phyloP scores from a whole-genome alignment of 2,329 filamentous ascomycete genomes.

The Dactylellina sp. region DNA sequence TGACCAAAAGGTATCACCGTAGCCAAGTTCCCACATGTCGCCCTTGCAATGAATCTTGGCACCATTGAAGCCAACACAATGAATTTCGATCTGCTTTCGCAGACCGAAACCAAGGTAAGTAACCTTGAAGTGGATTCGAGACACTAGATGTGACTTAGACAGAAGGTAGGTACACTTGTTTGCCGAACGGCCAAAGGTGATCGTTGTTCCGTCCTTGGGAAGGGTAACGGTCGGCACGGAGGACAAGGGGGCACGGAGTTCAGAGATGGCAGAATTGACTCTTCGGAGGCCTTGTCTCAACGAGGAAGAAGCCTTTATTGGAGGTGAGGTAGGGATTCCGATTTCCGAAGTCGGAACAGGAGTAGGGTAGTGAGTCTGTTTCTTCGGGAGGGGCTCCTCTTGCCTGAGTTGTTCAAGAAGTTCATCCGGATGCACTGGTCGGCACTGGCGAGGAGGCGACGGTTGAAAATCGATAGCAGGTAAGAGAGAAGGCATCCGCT shows the following conservation, averaged over 20 bases:
- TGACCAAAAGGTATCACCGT: slow-evolving; percentile 89
- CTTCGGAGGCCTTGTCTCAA: slow-evolving; percentile 70
- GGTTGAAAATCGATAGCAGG: slow-evolving; percentile 77
- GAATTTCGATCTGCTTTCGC: slow-evolving; percentile 83
- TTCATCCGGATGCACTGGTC: slow-evolving; percentile 73
- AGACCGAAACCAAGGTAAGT: slow-evolving; percentile 78
- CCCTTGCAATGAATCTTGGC: slow-evolving; percentile 92
- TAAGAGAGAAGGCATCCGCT: slow-evolving; percentile 76
- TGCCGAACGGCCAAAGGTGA: slow-evolving; percentile 92
- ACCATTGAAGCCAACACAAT: slow-evolving; percentile 96
- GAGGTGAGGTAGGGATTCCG: slow-evolving; percentile 87
- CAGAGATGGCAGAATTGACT: slow-evolving; percentile 74
- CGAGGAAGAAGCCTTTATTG: slow-evolving; percentile 69
- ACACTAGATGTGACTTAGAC: slow-evolving; percentile 90
- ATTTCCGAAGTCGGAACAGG: slow-evolving; percentile 94
- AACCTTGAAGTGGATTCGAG: slow-evolving; percentile 90
- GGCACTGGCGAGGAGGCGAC: slow-evolving; percentile 79
- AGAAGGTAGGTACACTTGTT: slow-evolving; percentile 96
- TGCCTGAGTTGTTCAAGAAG: slow-evolving; percentile 59
- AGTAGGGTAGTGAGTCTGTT: slow-evolving; percentile 78
- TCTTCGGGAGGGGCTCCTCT: slow-evolving; percentile 58
- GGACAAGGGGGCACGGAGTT: slow-evolving; percentile 81
- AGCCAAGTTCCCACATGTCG: slow-evolving; percentile 83
- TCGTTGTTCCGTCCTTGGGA: slow-evolving; percentile 80
- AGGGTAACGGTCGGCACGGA: slow-evolving; percentile 85